Base-by-base conservation (phyloP, 805 yeast genomes). In the Alloascoidea africana region DNA sequence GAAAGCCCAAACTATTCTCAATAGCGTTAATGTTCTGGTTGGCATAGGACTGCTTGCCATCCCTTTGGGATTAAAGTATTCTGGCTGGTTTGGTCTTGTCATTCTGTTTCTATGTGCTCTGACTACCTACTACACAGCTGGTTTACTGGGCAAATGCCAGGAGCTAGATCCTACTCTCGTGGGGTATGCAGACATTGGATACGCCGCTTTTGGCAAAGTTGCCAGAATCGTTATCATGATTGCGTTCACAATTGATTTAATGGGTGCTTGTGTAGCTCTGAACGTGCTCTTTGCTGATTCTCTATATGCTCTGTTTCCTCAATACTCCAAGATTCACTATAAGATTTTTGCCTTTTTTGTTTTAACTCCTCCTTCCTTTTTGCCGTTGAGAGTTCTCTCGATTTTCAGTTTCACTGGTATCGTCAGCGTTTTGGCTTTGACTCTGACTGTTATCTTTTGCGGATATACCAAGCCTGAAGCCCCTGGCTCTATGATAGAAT, bases 121-220 rank as follows among this genome's bases (percentile, higher is more conserved):
- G 8, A 58, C 75, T 18, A 85, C 95, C 2, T 77, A 68, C 46
- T 75, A 84, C 65, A 76, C 91, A 2, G 95, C 95, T 5, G 66
- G 66, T 4, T 59, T 84, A 37, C 62, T 86, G 41, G 76, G 89
- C 11, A 66, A 69, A 41, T 76, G 94, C 45, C 67, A 85, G 67
- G 85, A 78, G 43, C 77, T 85, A 1, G 91, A 85, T 57, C 76
- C 70, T 13, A 76, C 91, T 0, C 58, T 85, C 38, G 75, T 79
- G 65, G 81, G 95, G 0, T 86, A 85, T 54, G 93, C 94, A 0
- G 96, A 86, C 58, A 63, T 86, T 36, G 94, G 93, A 3, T 77
- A 72, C 48, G 82, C 84, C n/a, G 81, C 87, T 0, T 84, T 78
- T 51, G 95, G 95, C 1, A 61, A 79, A 2, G 63, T 62, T 19